phyloP scores from a whole-genome alignment of 495 filamentous ascomycete species.

The Aspergillus bridgeri region DNA sequence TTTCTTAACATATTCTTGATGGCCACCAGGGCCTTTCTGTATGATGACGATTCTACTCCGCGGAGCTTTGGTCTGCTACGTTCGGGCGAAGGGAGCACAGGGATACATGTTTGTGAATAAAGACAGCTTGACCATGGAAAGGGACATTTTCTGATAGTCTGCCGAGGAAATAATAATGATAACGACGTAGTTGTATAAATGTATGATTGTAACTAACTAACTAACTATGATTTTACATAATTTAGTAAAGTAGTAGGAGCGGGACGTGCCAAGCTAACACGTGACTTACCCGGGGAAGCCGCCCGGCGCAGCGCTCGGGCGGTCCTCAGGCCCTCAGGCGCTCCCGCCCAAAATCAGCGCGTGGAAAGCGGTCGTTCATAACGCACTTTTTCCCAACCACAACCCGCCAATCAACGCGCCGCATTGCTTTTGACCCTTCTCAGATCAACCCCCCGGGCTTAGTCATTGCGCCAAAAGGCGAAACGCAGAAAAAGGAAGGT shows the following conservation, averaged over 20 bases:
- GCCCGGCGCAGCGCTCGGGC: not conserved
- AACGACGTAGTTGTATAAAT: too few species aligned
- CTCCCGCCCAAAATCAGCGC: constrained; percentile 24
- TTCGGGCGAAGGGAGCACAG: not conserved
- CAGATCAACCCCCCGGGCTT: constrained; percentile 18
- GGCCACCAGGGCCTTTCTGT: not conserved
- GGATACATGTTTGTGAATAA: not conserved
- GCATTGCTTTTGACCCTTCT: constrained; percentile 25
- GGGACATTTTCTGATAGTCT: not conserved
- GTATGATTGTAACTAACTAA: too few species aligned
- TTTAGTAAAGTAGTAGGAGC: too few species aligned
- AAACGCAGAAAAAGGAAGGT: not conserved
- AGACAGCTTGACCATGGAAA: not conserved
- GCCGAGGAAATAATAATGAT: too few species aligned
- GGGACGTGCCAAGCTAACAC: not conserved
- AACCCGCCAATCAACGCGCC: constrained; percentile 40
- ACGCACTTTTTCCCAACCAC: constrained; percentile 37
- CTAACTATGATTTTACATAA: too few species aligned
- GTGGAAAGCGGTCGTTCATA: constrained; percentile 44
- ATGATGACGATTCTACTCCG: not conserved
- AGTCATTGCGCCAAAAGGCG: constrained; percentile 27
- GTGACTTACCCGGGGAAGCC: constrained; percentile 5
- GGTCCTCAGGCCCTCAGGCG: not conserved
- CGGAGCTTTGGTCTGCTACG: not conserved
- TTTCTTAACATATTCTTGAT: not conserved